Conservation (phyloP, 164 flowering plant species). For the Vitis amurensis region DNA sequence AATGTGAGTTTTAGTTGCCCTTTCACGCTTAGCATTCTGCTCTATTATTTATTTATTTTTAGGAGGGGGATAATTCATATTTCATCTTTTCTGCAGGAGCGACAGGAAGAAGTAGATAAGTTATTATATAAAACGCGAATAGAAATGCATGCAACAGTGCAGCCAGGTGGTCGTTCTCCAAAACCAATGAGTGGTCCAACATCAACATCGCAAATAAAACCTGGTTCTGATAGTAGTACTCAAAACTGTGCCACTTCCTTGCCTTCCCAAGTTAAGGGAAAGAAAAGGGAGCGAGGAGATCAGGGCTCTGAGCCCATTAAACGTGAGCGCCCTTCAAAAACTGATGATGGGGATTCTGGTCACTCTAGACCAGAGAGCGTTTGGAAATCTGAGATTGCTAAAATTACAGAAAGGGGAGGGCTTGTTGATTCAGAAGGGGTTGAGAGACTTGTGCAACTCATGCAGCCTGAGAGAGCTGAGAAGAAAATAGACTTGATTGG, state of each 20-base stretch:
- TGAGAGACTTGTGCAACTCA: constrained; percentile 73
- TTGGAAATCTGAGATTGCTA: constrained; percentile 68
- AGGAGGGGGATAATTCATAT: background rate
- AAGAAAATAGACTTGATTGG: constrained; percentile 64
- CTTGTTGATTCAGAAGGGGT: constrained; percentile 72
- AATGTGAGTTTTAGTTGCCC: constrained; percentile 53
- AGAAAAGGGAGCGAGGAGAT: constrained; percentile 78
- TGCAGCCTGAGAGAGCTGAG: constrained; percentile 61
- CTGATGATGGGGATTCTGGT: constrained; percentile 68
- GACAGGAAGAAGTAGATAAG: constrained; percentile 83
- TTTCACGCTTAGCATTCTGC: background rate
- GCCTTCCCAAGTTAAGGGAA: constrained; percentile 70
- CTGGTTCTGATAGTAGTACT: constrained; percentile 67
- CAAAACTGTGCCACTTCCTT: constrained; percentile 50
- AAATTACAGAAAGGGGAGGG: constrained; percentile 77
- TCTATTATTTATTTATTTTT: background rate
- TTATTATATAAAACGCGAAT: constrained; percentile 60
- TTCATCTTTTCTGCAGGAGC: constrained; percentile 49
- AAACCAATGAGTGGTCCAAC: constrained; percentile 68
- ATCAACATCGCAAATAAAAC: constrained; percentile 59
- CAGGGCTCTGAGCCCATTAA: constrained; percentile 65
- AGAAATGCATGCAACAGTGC: constrained; percentile 87
- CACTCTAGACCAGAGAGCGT: constrained; percentile 43
- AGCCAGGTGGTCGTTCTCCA: constrained; percentile 87
- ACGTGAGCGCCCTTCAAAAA: constrained; percentile 54